Evolutionary conservation across 345 rosid species (phyloP), one percentile per base, ranked within the genome.

Genomic region (Euphorbia peplus): DNA sequence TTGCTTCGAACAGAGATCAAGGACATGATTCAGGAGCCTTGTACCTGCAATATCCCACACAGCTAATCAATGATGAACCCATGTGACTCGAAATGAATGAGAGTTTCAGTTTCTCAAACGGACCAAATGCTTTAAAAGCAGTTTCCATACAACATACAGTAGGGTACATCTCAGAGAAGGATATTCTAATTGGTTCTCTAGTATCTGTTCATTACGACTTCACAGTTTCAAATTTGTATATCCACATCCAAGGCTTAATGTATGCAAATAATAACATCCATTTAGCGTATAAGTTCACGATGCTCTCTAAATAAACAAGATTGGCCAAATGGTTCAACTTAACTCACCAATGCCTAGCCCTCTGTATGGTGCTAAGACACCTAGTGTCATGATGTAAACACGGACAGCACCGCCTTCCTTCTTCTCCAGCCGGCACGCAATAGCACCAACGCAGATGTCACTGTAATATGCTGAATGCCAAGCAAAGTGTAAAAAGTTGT

Each of bases 311-410:
- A 15, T 24, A 60, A 50, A 39, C 44, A 48, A 10, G 24, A 30
- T n/a, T 30, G 8, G 16, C 21, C 19, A 66, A 12, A 41, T 19
- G 10, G 16, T 60, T 24, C 48, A 56, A 32, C 19, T 11, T 60
- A 28, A 80, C 93, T 87, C 71, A 95, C 98, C 99, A 63, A 95
- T 85, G 63, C 99, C 98, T 44, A 91, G 78, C 30, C 98, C 96
- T 13, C 97, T 93, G 80, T 95, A 95, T 39, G 98, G 98, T 26
- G 98, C 97, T 76, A 95, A 83, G 52, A 95, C 98, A 75, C 98
- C 99, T 69, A 95, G 77, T 21, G 99, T 95, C 99, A 95, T 95
- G 83, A 91, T 91, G 80, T 92, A 95, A 63, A 91, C 90, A 63
- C 89, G 78, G 70, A 85, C 25, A 19, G 73, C 79, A 37, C 96